Evolutionary conservation across 345 rosid genomes (phyloP), one percentile per base, ranked within the genome.

Genomic region (Hibiscus syriacus): DNA sequence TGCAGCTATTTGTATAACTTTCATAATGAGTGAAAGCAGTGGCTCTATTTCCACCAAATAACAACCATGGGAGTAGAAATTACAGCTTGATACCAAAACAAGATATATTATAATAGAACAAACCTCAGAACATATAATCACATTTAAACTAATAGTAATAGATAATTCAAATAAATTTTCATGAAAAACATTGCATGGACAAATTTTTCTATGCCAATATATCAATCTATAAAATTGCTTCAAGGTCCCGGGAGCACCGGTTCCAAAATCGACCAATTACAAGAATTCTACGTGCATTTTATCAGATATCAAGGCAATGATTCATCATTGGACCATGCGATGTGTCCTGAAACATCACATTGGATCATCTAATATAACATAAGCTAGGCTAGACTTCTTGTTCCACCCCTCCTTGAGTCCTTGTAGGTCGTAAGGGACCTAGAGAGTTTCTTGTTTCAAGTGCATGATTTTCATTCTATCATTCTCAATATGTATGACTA

Each of bases 351-450:
- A 61, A 61, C 9, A 43, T 54, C 17, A 41, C 14, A 25, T 6
- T 16, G 36, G 43, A 43, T 14, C 34, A 16, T 25, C 34, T 54
- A 54, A 54, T 54, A n/a, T 26, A 20, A 20, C 9, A 50, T 16
- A 25, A 22, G 20, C 27, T 16, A 25, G 67, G 52, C 45, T 52
- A 34, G 58, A 66, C 25, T 14, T 66, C 30, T 50, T 20, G 58
- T 13, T 52, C 70, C 59, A 66, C 59, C 59, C 59, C 70, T 66
- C 59, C 70, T 43, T n/a, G n/a, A n/a, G n/a, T n/a, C n/a, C n/a
- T n/a, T n/a, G n/a, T n/a, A n/a, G n/a, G n/a, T n/a, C 53, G 10
- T 32, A 20, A 66, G 6, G 58, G 43, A 52, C 57, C 22, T 49
- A 52, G 27, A 66, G 34, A 49, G 45, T 20, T 66, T 27, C 41